Evolutionary conservation across 495 filamentous ascomycete genomes (phyloP).

Genomic region (Hypoxylon trugodes): DNA sequence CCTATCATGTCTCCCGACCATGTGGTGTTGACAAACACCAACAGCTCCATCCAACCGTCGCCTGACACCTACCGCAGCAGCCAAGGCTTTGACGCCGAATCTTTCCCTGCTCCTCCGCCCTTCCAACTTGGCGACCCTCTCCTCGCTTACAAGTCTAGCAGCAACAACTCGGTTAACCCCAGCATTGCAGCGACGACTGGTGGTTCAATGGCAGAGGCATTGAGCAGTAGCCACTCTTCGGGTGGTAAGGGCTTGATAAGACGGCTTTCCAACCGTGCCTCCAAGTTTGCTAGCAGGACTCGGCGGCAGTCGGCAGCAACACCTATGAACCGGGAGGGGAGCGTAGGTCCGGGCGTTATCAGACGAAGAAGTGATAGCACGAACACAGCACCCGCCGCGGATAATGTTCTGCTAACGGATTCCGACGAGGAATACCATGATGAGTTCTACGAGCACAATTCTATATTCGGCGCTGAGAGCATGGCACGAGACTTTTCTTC

Average conservation of each 20-base stretch:
- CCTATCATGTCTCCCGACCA: slow-evolving; percentile 52
- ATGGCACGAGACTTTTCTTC: slow-evolving; percentile 45
- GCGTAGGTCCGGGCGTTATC: slow-evolving; percentile 86
- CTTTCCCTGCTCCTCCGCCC: slow-evolving; percentile 39
- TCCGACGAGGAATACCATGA: slow-evolving; percentile 68
- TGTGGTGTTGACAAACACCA: slow-evolving; percentile 48
- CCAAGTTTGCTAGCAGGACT: slow-evolving; percentile 47
- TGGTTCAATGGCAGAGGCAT: slow-evolving; percentile 50
- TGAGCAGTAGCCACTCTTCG: slow-evolving; percentile 41
- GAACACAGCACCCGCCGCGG: slow-evolving; percentile 62
- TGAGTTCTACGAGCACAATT: slow-evolving; percentile 44
- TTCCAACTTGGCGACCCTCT: slow-evolving; percentile 57
- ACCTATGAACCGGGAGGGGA: slow-evolving; percentile 79
- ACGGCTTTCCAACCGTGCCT: slow-evolving; percentile 55
- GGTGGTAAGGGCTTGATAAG: slow-evolving; percentile 52
- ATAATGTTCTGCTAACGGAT: slow-evolving; percentile 64
- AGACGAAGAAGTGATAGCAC: slow-evolving; percentile 89
- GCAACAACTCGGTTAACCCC: slow-evolving; percentile 48
- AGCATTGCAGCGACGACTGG: slow-evolving; percentile 40
- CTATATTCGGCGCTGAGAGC: slow-evolving; percentile 41
- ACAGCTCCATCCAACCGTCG: slow-evolving; percentile 53
- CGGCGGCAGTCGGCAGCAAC: slow-evolving; percentile 77
- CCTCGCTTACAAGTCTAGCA: slow-evolving; percentile 51
- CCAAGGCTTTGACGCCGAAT: slow-evolving; percentile 41
- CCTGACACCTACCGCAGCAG: slow-evolving; percentile 47